phyloP scores from a whole-genome alignment of 2,329 filamentous ascomycete genomes.

The Lasiodiplodia sp. region DNA sequence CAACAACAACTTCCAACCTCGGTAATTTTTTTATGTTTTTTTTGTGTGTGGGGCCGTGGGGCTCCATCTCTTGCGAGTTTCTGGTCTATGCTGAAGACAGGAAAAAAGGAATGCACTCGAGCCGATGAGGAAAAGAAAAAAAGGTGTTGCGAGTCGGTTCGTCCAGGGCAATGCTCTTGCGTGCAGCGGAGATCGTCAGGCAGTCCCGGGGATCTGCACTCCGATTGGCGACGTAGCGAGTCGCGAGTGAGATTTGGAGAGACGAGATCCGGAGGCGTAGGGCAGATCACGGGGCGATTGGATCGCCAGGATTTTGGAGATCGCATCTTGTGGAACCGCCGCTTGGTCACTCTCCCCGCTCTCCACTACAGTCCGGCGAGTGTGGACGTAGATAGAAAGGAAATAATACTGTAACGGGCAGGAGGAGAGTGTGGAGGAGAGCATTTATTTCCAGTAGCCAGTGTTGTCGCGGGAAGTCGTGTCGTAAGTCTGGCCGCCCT shows the following conservation, averaged over 20 bases:
- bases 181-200: not conserved
- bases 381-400: not conserved
- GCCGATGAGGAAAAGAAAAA: not conserved
- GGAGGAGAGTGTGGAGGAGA: not conserved
- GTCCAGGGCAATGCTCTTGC: not conserved
- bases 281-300: slow-evolving; percentile 1
- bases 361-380: slow-evolving; percentile 17
- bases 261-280: not conserved
- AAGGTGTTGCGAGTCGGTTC: not conserved
- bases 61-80: not conserved
- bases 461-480: not conserved
- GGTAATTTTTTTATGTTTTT: not conserved
- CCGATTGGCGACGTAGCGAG: not conserved
- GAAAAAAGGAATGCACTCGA: slow-evolving; percentile 6
- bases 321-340: not conserved
- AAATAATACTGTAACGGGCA: not conserved
- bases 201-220: not conserved
- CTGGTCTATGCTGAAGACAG: not conserved
- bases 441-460: slow-evolving; percentile 18
- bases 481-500: slow-evolving; percentile 18
- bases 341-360: not conserved
- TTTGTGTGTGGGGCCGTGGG: slow-evolving; percentile 6
- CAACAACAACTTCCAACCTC: not conserved
- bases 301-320: not conserved
- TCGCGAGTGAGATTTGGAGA: not conserved